Percentiles rank a stretch among this genome's conserved stretches.
These are phyloP conservation scores for Gossypium lobatum DNA, from an alignment of 441 rosid species.

Conservation along the genomic window DNA sequence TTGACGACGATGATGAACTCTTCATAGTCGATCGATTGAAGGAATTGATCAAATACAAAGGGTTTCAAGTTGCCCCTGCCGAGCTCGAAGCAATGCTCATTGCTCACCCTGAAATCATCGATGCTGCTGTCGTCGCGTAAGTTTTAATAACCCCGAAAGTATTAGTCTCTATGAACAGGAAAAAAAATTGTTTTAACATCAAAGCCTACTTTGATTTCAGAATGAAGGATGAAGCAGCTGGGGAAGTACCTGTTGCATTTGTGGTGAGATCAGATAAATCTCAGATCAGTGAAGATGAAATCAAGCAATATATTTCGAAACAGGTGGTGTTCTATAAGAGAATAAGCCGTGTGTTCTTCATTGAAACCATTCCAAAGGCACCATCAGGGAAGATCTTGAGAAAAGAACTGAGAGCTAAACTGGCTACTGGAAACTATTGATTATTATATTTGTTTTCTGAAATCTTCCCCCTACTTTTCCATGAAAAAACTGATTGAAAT, in stretches of 20 bases:
- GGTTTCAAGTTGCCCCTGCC: slow-evolving; percentile 57
- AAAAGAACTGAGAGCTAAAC: slow-evolving; percentile 39
- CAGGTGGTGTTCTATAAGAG: slow-evolving; percentile 54
- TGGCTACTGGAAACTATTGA: slow-evolving; percentile 19
- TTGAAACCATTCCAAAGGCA: slow-evolving; percentile 42
- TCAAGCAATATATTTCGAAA: slow-evolving; percentile 42
- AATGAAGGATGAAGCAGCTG: slow-evolving; percentile 46
- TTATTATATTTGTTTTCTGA: neutral
- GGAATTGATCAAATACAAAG: slow-evolving; percentile 62
- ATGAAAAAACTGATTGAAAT: neutral
- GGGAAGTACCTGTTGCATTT: slow-evolving; percentile 52
- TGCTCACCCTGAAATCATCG: slow-evolving; percentile 24
- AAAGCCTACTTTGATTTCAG: slow-evolving; percentile 15
- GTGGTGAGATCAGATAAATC: slow-evolving; percentile 39
- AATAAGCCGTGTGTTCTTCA: slow-evolving; percentile 35
- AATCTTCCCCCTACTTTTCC: neutral
- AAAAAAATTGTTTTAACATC: neutral
- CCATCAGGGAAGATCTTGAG: slow-evolving; percentile 42
- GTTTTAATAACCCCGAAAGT: neutral
- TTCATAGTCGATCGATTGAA: slow-evolving; percentile 65
- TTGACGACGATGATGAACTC: slow-evolving; percentile 57
- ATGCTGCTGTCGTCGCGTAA: slow-evolving; percentile 39
- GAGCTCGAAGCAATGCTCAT: slow-evolving; percentile 41
- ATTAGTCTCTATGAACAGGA: no score
- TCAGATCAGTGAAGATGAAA: slow-evolving; percentile 34